Evolutionary conservation across 2,329 filamentous ascomycete genomes (phyloP), one percentile per base, ranked within the genome.

Genomic region (Herpomyces periplanetae): DNA sequence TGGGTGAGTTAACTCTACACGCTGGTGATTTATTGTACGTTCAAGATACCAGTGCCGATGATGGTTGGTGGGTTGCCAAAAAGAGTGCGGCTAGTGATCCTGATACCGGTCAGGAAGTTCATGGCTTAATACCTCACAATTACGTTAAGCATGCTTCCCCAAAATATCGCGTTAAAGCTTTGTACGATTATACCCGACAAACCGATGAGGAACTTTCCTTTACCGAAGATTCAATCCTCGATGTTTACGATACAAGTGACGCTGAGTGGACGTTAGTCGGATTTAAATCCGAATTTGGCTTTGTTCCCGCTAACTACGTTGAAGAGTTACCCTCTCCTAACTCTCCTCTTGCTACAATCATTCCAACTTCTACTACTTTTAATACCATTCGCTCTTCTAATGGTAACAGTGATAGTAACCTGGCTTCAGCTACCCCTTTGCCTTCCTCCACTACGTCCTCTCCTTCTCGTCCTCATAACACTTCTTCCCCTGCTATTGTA

Each of bases 171-270:
- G 80, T 75, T 19, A 71, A 63, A 37, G 68, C 80, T n/a, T 52
- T 91, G n/a, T 96, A 75, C 44, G 80, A 96, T 38, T 96, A 96
- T 38, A 66, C 66, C 19, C 57, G 75, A 30, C 80, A 96, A 42
- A 96, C 80, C 10, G 80, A 96, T 34, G 80, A 96, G 40, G 80
- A 96, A 40, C 48, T 96, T 5, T 91, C 75, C 10, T 91, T 96
- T 35, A 53, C 66, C 18, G 80, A 96, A 43, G 73, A 87, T 34
- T 59, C 63, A 15, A 41, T 55, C 17, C 49, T 96, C 18, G 47
- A 64, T 24, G 65, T 96, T 18, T 91, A 66, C 40, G 80, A 96
- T 38, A 60, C 51, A 5, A 63, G 69, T 3, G 80, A 96, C 37
- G 68, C 69, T 7, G 80, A 96, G 40, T 96, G 80, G 80, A 87